Base-by-base conservation (phyloP, 768 basidiomycete species). In the Kwoniella pini region DNA sequence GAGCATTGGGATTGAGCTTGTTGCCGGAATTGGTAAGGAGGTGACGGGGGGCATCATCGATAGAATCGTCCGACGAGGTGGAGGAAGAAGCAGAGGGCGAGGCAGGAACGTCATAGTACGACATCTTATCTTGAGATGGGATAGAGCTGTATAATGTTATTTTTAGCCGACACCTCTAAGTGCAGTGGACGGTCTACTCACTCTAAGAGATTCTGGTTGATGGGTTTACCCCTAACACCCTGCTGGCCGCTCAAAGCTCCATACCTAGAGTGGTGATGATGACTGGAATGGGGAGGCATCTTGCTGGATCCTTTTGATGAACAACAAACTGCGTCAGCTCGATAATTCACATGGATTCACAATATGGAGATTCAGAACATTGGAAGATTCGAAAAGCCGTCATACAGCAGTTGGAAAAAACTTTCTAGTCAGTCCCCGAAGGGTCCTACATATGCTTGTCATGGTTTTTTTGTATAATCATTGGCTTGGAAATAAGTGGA, bases 381-480 rank as follows among this genome's bases (percentile, higher is more conserved):
- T 15, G 11, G 36, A 22, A 11, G 31, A 48, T 36, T 43, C 12
- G 51, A 26, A 49, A 52, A 61, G 60, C 60, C 50, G 48, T 75
- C 70, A 74, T 74, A 70, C 73, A 63, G 58, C 38, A 64, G 63
- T 65, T 61, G 62, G 61, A 63, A 62, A 59, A 61, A 57, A 59
- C 49, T 39, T 45, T 62, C 48, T 64, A 75, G 74, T 75, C 74
- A 69, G 53, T 64, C 64, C 70, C 62, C 63, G 62, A 67, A 60
- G 62, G 71, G 60, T 75, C 74, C 71, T 75, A 71, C 63, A 75
- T 75, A 75, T 75, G 74, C 74, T 75, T 75, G 74, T 75, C 73
- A 46, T 68, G 63, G 57, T 57, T 56, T 60, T 69, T 65, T 42
- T 62, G 39, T 63, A 58, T 73, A 76, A 76, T 76, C 74, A 69